Percentiles rank a stretch among this genome's conserved stretches.
These are phyloP conservation scores for Trichoderma koningii DNA, from an alignment of 2,329 filamentous ascomycete genomes.

Conservation along the genomic window DNA sequence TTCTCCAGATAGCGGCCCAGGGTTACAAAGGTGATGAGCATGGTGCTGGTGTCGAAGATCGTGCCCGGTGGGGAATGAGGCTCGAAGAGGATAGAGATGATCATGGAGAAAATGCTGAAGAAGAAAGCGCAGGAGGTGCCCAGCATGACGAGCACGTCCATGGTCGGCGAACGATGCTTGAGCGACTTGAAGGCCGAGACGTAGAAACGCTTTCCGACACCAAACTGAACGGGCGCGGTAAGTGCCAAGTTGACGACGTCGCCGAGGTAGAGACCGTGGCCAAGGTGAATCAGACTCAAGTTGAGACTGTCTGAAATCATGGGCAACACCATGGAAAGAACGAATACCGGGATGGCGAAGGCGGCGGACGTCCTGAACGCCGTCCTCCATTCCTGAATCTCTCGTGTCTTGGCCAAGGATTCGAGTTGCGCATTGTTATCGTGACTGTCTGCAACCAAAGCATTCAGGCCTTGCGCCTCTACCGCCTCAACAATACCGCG, in stretches of 20 bases:
- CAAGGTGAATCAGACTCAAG: conserved; percentile 67
- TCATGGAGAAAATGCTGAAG: conserved; percentile 87
- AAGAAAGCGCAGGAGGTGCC: conserved; percentile 96
- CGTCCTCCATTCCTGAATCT: conserved; percentile 88
- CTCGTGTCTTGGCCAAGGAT: conserved; percentile 91
- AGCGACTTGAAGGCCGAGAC: conserved; percentile 89
- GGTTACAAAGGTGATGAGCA: conserved; percentile 95
- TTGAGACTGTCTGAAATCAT: conserved; percentile 79
- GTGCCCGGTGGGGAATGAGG: conserved; percentile 82
- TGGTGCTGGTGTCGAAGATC: conserved; percentile 96
- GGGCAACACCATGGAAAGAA: conserved; percentile 91
- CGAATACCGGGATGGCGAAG: conserved; percentile 87
- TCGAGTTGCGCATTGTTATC: conserved; percentile 97
- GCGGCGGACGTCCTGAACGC: conserved; percentile 76
- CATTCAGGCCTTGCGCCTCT: conserved; percentile 83
- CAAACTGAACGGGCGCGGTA: conserved; percentile 93
- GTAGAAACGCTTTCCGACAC: conserved; percentile 93
- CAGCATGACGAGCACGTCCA: conserved; percentile 94
- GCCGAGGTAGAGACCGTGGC: conserved; percentile 82
- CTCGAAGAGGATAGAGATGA: conserved; percentile 72
- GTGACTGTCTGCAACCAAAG: conserved; percentile 83
- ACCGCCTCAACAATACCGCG: conserved; percentile 79
- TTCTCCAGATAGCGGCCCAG: conserved; percentile 92
- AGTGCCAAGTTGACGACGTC: conserved; percentile 81
- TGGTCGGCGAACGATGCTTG: conserved; percentile 87